Percentiles rank a stretch among this genome's conserved stretches.
phyloP scores from a whole-genome alignment of 495 filamentous ascomycete genomes.

The Tuber brumale region DNA sequence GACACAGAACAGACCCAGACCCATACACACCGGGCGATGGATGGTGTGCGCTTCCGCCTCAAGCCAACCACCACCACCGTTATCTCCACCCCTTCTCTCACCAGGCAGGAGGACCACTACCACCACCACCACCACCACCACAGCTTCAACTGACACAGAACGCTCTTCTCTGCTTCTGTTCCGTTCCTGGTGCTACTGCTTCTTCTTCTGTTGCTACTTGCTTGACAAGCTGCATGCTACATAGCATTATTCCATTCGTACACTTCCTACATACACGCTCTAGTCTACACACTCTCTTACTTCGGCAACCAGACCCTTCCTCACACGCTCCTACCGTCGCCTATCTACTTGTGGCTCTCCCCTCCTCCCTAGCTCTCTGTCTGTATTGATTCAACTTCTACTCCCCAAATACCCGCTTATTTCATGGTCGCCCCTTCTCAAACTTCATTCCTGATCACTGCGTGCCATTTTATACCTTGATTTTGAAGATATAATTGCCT shows the following conservation, averaged over 20 bases:
- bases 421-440: constrained; percentile 20
- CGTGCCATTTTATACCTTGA: constrained; percentile 12
- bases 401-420: neutral
- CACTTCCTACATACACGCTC: neutral
- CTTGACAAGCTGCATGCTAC: neutral
- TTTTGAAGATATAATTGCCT: neutral
- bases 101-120: neutral
- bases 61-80: neutral
- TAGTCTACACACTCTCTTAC: neutral
- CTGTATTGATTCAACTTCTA: constrained; percentile 27
- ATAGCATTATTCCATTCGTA: neutral
- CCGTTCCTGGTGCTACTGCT: neutral
- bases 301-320: neutral
- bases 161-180: neutral
- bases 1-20: neutral
- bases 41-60: neutral
- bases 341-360: neutral
- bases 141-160: neutral
- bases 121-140: neutral
- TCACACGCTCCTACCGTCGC: neutral
- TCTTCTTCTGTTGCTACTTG: neutral
- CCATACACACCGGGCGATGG: neutral
- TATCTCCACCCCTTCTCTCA: neutral
- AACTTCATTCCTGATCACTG: constrained; percentile 38
- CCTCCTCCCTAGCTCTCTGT: constrained; percentile 13